Evolutionary conservation across 1,284 basidiomycete species (phyloP), one percentile per base, ranked within the genome.

Genomic region (Cystobasidium sp.): DNA sequence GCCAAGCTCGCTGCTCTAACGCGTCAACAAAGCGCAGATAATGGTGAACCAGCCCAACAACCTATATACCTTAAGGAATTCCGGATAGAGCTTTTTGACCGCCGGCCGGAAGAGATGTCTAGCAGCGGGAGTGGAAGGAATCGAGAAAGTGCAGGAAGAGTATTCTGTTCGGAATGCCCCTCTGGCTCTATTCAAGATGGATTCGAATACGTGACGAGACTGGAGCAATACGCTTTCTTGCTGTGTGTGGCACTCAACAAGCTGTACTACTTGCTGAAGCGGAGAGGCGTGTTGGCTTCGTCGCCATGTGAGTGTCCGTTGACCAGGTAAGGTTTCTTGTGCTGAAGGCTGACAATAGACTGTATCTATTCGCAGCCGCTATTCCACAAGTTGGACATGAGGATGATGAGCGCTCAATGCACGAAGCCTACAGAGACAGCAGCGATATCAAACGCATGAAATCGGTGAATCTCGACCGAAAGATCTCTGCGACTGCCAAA

Each of bases 161-260:
- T 92, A 74, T 88, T 88, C 77, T 98, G 96, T 83, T 87, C 86
- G 8, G 88, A 90, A 91, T 84, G 89, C 86, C 51, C 88, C 88
- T 80, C 80, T 81, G 68, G 77, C 8, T 64, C 71, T 16, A 68
- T 77, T 18, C 68, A 88, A 59, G 80, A 84, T 22, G 94, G 94
- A 9, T 97, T 99, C 83, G 90, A 93, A 81, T 87, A 91, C 16
- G 96, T 97, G 18, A 94, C 95, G 67, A 87, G 96, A 75, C 84
- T 99, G 78, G 96, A 99, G 84, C 96, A 99, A 82, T 99, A 97
- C 82, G 92, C 97, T 0, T 99, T 97, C 85, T 84, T 99, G 75
- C 85, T 99, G 68, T 95, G 98, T 79, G 97, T 99, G 20, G 97
- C 96, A 5, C 86, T 99, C 70, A 88, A 95, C 77, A 88, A 96